Evolutionary conservation across 1,284 basidiomycete species (phyloP).

Genomic region (Caloboletus firmus): DNA sequence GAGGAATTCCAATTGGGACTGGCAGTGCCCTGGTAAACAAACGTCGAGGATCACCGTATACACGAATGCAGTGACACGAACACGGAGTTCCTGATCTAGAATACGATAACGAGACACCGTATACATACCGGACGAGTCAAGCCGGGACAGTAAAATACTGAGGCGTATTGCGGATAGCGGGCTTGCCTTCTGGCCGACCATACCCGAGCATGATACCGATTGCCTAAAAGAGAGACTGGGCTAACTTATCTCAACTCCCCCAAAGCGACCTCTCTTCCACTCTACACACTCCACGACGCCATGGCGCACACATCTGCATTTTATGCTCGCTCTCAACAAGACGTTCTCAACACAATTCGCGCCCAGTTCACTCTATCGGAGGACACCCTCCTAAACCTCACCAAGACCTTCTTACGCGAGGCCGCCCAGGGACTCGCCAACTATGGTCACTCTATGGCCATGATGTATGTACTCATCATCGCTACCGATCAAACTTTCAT

Average conservation of each 20-base stretch:
- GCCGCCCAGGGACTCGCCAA: constrained; percentile 66
- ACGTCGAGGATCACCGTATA: no score
- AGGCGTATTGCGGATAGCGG: no score
- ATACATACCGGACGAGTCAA: no score
- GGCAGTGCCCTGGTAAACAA: no score
- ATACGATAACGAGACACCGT: no score
- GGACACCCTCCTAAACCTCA: constrained; percentile 64
- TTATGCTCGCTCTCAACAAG: constrained; percentile 14
- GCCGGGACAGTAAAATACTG: no score
- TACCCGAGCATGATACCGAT: no score
- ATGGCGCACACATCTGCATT: constrained; percentile 23
- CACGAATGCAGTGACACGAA: no score
- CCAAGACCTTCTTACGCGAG: constrained; percentile 78
- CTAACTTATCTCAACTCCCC: background rate
- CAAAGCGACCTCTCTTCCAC: background rate
- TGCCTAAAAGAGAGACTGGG: no score
- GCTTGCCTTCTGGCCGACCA: no score
- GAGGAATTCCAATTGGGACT: no score
- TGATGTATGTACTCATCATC: constrained; percentile 62
- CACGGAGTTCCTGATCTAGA: no score
- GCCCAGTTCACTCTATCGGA: constrained; percentile 68
- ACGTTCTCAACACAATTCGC: constrained; percentile 52
- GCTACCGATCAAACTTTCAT: background rate
- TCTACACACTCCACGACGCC: background rate
- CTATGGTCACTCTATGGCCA: constrained; percentile 82